Percentiles rank a stretch among this genome's conserved stretches.
These are phyloP conservation scores for Erythrophleum fordii DNA, from an alignment of 306 rosid genomes.

Conservation along the genomic window DNA sequence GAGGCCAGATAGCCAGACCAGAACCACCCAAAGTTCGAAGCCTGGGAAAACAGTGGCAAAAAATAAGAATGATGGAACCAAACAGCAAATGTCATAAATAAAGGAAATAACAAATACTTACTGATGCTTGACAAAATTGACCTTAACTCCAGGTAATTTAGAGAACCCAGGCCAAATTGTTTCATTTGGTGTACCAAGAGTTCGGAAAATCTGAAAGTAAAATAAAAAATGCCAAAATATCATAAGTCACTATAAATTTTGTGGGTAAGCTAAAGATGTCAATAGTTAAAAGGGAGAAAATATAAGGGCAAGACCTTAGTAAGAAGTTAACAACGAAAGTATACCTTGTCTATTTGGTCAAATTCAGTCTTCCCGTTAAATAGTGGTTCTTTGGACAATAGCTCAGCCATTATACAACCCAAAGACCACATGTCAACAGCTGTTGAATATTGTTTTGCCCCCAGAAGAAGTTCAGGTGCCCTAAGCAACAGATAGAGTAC, in stretches of 20 bases:
- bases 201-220: conserved; percentile 72
- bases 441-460: conserved; percentile 87
- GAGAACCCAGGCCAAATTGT: conserved; percentile 96
- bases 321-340: conserved; percentile 7
- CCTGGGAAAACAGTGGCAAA: conserved; percentile 98
- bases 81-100: conserved; percentile 35
- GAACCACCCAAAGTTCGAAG: conserved; percentile 99
- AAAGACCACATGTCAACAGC: conserved; percentile 99
- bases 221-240: conserved; percentile 14
- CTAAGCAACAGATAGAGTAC: conserved; percentile 53
- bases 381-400: conserved; percentile 89
- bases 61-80: conserved; percentile 66
- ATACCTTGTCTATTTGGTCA: conserved; percentile 98
- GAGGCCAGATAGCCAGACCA: conserved; percentile 96
- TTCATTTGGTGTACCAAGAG: conserved; percentile 98
- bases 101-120: conserved; percentile 61
- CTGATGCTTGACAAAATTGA: conserved; percentile 99
- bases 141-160: conserved; percentile 94
- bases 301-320: neutral
- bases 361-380: conserved; percentile 94
- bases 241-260: conserved; percentile 10
- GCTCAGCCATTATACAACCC: conserved; percentile 99
- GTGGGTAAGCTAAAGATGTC: neutral
- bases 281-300: conserved; percentile 14
- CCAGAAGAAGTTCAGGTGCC: conserved; percentile 97